These are phyloP conservation scores for Melanopsichium pennsylvanicum DNA, from an alignment of 1,284 basidiomycete genomes.

Conservation along the genomic window DNA sequence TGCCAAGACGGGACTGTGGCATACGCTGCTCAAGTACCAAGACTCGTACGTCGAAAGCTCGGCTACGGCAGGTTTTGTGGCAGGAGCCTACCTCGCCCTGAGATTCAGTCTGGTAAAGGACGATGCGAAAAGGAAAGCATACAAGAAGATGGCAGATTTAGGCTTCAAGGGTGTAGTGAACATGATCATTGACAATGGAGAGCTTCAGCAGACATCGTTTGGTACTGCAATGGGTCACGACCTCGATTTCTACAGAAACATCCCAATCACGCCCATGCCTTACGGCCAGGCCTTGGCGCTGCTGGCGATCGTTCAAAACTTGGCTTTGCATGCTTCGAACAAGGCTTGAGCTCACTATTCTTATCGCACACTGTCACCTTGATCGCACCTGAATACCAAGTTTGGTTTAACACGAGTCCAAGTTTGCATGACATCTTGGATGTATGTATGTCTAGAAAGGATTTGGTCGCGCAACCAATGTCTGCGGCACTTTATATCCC, in stretches of 20 bases:
- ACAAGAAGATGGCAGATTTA: conserved; percentile 69
- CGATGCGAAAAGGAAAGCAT: conserved; percentile 66
- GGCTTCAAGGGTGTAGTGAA: conserved; percentile 71
- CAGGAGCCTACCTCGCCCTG: conserved; percentile 72
- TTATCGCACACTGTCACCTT: no score
- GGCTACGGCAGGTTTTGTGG: conserved; percentile 74
- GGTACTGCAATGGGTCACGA: conserved; percentile 71
- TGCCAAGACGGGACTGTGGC: conserved; percentile 71
- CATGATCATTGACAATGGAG: conserved; percentile 71
- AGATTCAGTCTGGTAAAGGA: conserved; percentile 69
- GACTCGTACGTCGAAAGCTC: conserved; percentile 73
- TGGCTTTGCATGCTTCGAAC: conserved; percentile 11
- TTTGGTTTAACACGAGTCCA: no score
- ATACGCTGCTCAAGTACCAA: conserved; percentile 73
- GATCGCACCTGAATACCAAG: no score
- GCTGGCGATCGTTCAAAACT: conserved; percentile 65
- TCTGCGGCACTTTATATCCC: conserved; percentile 18
- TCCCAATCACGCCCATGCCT: conserved; percentile 75
- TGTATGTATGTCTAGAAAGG: conserved; percentile 8
- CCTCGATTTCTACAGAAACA: conserved; percentile 71
- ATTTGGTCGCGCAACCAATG: conserved; percentile 6
- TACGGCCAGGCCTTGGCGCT: conserved; percentile 74
- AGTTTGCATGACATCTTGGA: no score
- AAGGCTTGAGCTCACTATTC: neutral
- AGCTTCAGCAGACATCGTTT: conserved; percentile 69